Evolutionary conservation across 306 rosid genomes (phyloP), one percentile per base, ranked within the genome.

Genomic region (Vigna mungo): DNA sequence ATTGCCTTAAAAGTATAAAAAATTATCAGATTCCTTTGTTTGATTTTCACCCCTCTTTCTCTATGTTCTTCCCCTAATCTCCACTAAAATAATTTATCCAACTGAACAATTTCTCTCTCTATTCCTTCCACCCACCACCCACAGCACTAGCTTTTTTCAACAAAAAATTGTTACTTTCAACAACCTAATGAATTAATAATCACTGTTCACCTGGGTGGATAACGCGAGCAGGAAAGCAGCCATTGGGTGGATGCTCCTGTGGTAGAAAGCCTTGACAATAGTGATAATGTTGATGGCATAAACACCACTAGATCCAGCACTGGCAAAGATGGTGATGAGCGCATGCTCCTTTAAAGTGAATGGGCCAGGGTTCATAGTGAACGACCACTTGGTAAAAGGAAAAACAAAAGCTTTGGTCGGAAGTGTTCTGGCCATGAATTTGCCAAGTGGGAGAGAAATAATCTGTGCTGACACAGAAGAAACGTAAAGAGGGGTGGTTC

Each of bases 181-280:
- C 9, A 61, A 15, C 17, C 34, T 41, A 62, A 72, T 14, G 9
- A 14, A 52, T 8, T 11, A 58, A 58, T 1, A 58, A 23, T 25
- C 4, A 58, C 25, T 9, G 17, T 6, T 30, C 39, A 87, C 98
- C 96, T 94, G 98, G 27, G 98, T 95, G 56, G 98, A 88, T 4
- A 85, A 34, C 4, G 98, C 81, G 2, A 95, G 80, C 71, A 95
- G 68, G 53, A 83, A 77, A 49, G 96, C 98, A 2, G 97, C 93
- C 1, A 81, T 13, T 1, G 91, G 92, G 65, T 87, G 86, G 36
- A 92, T 83, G 0, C 14, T 18, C 46, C 92, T 85, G n/a, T 68
- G 88, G 65, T 95, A 95, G 61, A 95, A 95, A 13, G 96, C 97
- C 88, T 86, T 91, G 16, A 92, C 97, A 78, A 90, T 95, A 1